These are phyloP conservation scores for Ammopiptanthus mongolicus DNA, from an alignment of 306 rosid genomes.

Conservation along the genomic window DNA sequence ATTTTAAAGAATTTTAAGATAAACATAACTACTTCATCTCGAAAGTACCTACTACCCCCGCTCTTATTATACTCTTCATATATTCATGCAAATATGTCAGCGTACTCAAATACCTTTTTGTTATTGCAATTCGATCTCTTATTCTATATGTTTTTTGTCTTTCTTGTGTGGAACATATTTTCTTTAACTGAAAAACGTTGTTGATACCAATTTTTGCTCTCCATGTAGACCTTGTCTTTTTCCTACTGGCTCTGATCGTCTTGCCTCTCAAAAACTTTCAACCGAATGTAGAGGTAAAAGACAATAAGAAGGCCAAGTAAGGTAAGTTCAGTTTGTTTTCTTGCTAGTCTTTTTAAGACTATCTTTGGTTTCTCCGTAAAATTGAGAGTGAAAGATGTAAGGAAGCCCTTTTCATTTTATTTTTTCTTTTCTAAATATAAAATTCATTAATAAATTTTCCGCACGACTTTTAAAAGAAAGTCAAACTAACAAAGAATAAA, in stretches of 20 bases:
- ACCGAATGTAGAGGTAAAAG: constrained; percentile 9
- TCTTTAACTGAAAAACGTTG: not conserved
- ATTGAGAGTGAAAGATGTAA: not conserved
- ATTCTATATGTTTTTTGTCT: not conserved
- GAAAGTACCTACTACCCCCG: no score
- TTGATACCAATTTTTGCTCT: not conserved
- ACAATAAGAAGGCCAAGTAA: constrained; percentile 2
- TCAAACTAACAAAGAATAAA: not conserved
- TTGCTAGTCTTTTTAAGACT: not conserved
- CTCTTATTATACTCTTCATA: not conserved
- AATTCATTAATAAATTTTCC: not conserved
- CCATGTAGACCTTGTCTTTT: not conserved
- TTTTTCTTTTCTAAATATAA: not conserved
- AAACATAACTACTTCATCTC: no score
- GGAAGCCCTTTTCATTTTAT: not conserved
- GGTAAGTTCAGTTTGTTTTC: constrained; percentile 5
- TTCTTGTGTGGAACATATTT: not conserved
- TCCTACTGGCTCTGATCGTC: not conserved
- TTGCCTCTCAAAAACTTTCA: not conserved
- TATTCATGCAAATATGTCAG: not conserved
- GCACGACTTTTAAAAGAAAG: not conserved
- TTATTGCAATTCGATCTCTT: not conserved
- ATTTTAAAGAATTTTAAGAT: no score
- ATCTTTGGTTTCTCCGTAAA: not conserved
- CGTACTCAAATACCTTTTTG: not conserved